Conservation (phyloP, 2,329 filamentous ascomycete species). For the Dactylellina cionopaga region DNA sequence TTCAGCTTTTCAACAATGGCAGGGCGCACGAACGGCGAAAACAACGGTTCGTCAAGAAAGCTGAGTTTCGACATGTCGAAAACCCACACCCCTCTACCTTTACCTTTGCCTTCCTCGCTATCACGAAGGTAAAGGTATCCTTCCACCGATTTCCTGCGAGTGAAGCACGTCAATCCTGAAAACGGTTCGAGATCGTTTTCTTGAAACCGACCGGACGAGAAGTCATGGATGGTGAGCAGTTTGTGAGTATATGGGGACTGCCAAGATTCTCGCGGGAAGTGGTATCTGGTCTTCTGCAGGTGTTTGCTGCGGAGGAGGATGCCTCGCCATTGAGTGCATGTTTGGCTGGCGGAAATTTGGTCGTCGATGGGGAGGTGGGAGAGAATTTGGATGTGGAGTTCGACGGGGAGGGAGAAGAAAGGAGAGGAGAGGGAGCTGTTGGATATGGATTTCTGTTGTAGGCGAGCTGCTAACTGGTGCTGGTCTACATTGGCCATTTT, state of each 20-base stretch:
- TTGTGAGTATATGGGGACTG: neutral
- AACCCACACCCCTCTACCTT: neutral
- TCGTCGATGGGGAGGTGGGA: slow-evolving; percentile 18
- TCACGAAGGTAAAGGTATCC: neutral
- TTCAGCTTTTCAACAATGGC: no score
- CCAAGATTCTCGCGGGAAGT: neutral
- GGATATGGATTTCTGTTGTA: neutral
- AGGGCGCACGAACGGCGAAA: slow-evolving; percentile 1
- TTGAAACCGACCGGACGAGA: neutral
- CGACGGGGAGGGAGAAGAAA: slow-evolving; percentile 1
- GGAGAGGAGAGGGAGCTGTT: neutral
- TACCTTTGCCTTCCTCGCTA: neutral
- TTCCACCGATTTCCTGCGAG: neutral
- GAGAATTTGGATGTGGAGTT: slow-evolving; percentile 33
- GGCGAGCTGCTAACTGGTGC: no score
- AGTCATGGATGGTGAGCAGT: slow-evolving; percentile 3
- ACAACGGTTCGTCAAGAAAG: slow-evolving; percentile 19
- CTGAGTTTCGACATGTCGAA: slow-evolving; percentile 8
- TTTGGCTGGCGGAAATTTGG: slow-evolving; percentile 22
- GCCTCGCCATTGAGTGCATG: slow-evolving; percentile 18
- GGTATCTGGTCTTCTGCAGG: slow-evolving; percentile 4
- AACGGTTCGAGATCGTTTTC: neutral
- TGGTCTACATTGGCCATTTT: no score
- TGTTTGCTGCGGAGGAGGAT: slow-evolving; percentile 4
- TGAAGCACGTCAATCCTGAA: slow-evolving; percentile 12